phyloP scores from a whole-genome alignment of 352 stramenopile genomes.

The Lagenidium giganteum region DNA sequence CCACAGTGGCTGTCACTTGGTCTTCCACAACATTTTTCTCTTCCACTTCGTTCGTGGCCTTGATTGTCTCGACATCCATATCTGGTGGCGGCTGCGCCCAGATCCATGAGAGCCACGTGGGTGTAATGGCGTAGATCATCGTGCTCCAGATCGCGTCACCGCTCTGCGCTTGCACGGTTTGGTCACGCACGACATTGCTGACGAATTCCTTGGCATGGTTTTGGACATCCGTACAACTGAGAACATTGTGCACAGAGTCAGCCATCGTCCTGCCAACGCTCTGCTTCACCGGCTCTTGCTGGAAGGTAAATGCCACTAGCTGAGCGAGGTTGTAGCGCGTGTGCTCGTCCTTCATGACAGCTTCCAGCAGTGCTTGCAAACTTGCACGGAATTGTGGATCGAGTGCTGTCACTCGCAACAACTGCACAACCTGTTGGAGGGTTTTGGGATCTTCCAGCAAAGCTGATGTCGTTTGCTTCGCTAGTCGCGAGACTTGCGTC shows the following conservation, averaged over 20 bases:
- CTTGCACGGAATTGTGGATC: constrained; percentile 44
- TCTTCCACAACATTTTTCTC: constrained; percentile 20
- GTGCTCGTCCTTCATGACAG: constrained; percentile 55
- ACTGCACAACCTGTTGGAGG: constrained; percentile 44
- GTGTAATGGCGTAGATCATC: constrained; percentile 76
- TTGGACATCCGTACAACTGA: constrained; percentile 70
- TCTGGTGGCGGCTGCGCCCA: constrained; percentile 29
- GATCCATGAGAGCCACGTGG: constrained; percentile 71
- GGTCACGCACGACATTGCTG: constrained; percentile 67
- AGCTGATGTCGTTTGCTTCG: constrained; percentile 34
- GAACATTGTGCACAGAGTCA: constrained; percentile 69
- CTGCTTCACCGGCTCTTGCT: constrained; percentile 61
- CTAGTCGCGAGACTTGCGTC: constrained; percentile 37
- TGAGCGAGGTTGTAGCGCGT: constrained; percentile 49
- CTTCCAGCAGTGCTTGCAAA: constrained; percentile 49
- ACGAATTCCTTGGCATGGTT: constrained; percentile 84
- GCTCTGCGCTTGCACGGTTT: constrained; percentile 74
- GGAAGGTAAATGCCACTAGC: constrained; percentile 60
- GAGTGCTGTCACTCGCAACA: constrained; percentile 38
- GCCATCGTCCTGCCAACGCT: constrained; percentile 47
- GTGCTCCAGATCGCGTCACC: constrained; percentile 78
- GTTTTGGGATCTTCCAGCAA: constrained; percentile 55
- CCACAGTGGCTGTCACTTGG: constrained; percentile 3
- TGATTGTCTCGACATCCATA: constrained; percentile 14
- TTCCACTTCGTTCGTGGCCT: constrained; percentile 24